Evolutionary conservation across 345 rosid species (phyloP).

Genomic region (Mangifera indica): DNA sequence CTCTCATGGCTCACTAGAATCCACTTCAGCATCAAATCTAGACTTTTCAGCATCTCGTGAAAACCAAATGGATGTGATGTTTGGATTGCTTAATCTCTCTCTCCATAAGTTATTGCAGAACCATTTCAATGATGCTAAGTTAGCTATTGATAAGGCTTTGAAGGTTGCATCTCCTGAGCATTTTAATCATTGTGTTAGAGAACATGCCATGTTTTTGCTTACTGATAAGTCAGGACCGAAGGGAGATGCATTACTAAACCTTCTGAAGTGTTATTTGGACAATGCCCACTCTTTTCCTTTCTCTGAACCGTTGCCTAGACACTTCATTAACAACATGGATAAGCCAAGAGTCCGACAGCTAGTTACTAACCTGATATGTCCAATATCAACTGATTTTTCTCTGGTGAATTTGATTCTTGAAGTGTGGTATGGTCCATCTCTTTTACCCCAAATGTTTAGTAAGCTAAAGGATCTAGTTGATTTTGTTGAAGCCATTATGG

Average conservation of each 20-base stretch:
- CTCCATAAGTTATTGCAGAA: slow-evolving; percentile 59
- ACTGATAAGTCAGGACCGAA: slow-evolving; percentile 31
- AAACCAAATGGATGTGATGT: slow-evolving; percentile 52
- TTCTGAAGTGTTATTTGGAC: slow-evolving; percentile 55
- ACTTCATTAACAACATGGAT: slow-evolving; percentile 50
- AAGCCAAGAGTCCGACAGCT: slow-evolving; percentile 65
- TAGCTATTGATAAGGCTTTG: slow-evolving; percentile 59
- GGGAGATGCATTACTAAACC: slow-evolving; percentile 39
- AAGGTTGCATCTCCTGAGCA: slow-evolving; percentile 44
- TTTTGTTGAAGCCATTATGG: slow-evolving; percentile 74
- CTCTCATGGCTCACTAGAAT: slow-evolving; percentile 23
- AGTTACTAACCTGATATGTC: slow-evolving; percentile 51
- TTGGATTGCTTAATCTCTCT: slow-evolving; percentile 76
- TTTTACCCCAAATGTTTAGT: slow-evolving; percentile 52
- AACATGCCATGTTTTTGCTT: slow-evolving; percentile 62
- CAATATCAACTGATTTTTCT: slow-evolving; percentile 48
- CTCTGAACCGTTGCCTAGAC: slow-evolving; percentile 61
- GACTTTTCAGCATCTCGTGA: slow-evolving; percentile 22
- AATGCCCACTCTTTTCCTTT: slow-evolving; percentile 42
- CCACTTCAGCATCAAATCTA: slow-evolving; percentile 33
- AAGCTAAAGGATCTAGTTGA: slow-evolving; percentile 67
- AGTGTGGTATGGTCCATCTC: slow-evolving; percentile 72
- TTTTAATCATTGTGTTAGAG: slow-evolving; percentile 61
- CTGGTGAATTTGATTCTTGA: slow-evolving; percentile 68
- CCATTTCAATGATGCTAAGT: slow-evolving; percentile 44